Base-by-base conservation (phyloP, 306 rosid genomes). In the Comarum palustre region DNA sequence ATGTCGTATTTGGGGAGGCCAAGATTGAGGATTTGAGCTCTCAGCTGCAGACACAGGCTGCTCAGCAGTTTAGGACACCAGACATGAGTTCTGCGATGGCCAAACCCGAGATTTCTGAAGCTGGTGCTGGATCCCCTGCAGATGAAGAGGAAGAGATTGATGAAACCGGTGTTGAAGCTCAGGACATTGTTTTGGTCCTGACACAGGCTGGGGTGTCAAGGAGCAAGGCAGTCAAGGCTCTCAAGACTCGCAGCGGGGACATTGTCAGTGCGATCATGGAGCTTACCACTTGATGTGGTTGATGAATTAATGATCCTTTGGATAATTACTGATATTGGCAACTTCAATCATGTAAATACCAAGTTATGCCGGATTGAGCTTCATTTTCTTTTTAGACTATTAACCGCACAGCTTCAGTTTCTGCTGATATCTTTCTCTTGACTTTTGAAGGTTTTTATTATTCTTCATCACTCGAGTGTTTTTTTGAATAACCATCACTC, bases 211-310 rank as follows among this genome's bases (percentile, higher is more conserved):
- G 97, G 43, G 97, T 91, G 72, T 79, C 97, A 50, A 87, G 83
- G 86, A 79, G 79, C 91, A 91, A 91, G 86, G 97, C 97, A 15
- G 96, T 91, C 58, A 91, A 87, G 85, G 97, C 97, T 75, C 97
- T 91, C 77, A 86, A 89, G 91, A 73, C 93, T 73, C 86, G 79
- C 80, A 16, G 55, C 3, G 97, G 97, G 39, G 97, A 91, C 87
- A 91, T 91, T 82, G 97, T 91, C 54, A 86, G 91, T 25, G 97
- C 97, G 75, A 89, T 91, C 72, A 91, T 89, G 97, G 97, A 91
- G 84, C 96, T 91, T 72, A 91, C 97, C 39, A 91, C 87, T 73
- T 91, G 66, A 78, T 48, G 51, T 16, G 48, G 55, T 52, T 16
- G 29, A 6, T 5, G 54, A 25, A 16, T 38, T 25, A 29, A 22